Evolutionary conservation across 2,329 filamentous ascomycete genomes (phyloP).

Genomic region (Hysterium pulicare): DNA sequence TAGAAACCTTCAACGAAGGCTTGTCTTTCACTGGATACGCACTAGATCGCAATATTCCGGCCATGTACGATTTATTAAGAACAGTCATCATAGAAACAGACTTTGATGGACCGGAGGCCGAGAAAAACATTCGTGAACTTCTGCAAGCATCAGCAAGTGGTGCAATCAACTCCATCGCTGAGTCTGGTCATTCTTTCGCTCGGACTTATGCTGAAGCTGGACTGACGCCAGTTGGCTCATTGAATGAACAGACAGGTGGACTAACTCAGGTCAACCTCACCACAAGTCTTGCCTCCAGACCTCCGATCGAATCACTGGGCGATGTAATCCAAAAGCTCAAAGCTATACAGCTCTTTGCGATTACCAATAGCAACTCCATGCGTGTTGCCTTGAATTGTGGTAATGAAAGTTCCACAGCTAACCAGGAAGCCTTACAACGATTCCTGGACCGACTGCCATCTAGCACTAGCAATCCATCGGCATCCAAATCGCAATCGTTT

Average conservation of each 20-base stretch:
- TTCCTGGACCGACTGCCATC: constrained; percentile 65
- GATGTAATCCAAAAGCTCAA: constrained; percentile 82
- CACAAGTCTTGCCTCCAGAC: constrained; percentile 71
- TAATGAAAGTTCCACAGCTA: constrained; percentile 64
- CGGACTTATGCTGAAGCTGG: constrained; percentile 78
- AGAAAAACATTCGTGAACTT: constrained; percentile 79
- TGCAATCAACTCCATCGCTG: constrained; percentile 86
- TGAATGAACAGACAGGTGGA: constrained; percentile 84
- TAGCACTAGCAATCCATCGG: constrained; percentile 25
- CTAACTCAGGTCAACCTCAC: constrained; percentile 84
- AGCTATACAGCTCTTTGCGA: constrained; percentile 73
- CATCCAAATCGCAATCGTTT: constrained; percentile 27
- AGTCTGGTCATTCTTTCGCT: constrained; percentile 83
- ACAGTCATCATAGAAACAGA: constrained; percentile 82
- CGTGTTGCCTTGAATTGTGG: constrained; percentile 86
- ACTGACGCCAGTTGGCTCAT: constrained; percentile 66
- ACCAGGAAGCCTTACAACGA: constrained; percentile 65
- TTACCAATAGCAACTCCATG: constrained; percentile 64
- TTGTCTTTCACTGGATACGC: constrained; percentile 82
- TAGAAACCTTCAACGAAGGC: constrained; percentile 71
- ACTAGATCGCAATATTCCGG: constrained; percentile 81
- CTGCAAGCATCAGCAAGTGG: constrained; percentile 84
- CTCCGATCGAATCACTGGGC: constrained; percentile 64
- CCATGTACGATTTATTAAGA: constrained; percentile 83
- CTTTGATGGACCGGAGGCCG: constrained; percentile 79